A percentile compares a stretch with the other conserved stretches of the same genome.
Evolutionary conservation across 352 stramenopile species (phyloP).

Genomic region (Phytophthora pisi): DNA sequence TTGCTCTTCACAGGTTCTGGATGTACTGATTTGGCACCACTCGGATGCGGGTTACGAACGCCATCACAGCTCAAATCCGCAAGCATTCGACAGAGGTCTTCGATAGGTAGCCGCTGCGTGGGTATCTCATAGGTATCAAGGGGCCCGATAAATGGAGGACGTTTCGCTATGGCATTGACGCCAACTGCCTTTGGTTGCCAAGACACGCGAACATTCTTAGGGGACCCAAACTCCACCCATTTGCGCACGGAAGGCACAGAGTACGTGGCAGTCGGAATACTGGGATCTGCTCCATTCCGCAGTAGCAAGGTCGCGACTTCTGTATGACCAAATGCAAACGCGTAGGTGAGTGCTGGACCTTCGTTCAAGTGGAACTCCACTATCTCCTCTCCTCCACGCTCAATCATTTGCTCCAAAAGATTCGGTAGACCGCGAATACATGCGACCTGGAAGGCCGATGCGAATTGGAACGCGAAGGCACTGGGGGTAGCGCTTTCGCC

Average conservation of each 20-base stretch:
- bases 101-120: constrained; percentile 21
- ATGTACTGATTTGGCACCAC: background rate
- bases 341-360: constrained; percentile 61
- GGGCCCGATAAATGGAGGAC: constrained; percentile 34
- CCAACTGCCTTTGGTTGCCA: constrained; percentile 15
- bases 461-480: constrained; percentile 76
- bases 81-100: constrained; percentile 34
- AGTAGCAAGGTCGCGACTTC: constrained; percentile 43
- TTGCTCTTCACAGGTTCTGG: background rate
- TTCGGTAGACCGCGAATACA: constrained; percentile 55
- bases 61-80: constrained; percentile 5
- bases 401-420: constrained; percentile 59
- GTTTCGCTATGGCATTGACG: background rate
- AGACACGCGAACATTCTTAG: constrained; percentile 31
- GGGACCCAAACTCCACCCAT: constrained; percentile 63
- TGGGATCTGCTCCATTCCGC: constrained; percentile 49
- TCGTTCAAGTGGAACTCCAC: constrained; percentile 68
- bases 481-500: constrained; percentile 32
- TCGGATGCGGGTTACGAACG: background rate
- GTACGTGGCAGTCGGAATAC: constrained; percentile 54
- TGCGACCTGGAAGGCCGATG: constrained; percentile 61
- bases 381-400: constrained; percentile 57
- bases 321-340: constrained; percentile 63
- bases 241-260: constrained; percentile 63
- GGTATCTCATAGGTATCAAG: constrained; percentile 32